phyloP scores from a whole-genome alignment of 345 rosid species.

The Noccaea caerulescens region DNA sequence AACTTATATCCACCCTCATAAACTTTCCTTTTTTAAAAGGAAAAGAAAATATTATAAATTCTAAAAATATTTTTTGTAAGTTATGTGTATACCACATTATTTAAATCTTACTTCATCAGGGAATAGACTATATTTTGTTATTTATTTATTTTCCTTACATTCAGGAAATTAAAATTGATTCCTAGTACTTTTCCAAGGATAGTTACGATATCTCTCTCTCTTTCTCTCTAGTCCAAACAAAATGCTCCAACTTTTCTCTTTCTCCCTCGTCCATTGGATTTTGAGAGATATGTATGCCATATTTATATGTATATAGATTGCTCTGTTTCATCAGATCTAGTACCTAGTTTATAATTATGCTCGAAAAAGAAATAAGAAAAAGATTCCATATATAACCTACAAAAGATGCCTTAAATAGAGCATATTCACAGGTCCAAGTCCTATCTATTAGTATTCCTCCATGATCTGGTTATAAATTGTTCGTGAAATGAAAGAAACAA shows the following conservation, averaged over 20 bases:
- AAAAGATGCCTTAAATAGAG: slow-evolving; percentile 42
- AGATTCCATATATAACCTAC: slow-evolving; percentile 34
- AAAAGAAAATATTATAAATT: background rate
- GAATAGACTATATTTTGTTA: background rate
- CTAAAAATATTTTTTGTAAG: background rate
- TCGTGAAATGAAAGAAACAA: slow-evolving; percentile 7
- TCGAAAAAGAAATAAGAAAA: slow-evolving; percentile 32
- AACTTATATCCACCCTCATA: slow-evolving; percentile 26
- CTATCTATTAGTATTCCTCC: slow-evolving; percentile 28
- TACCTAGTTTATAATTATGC: slow-evolving; percentile 38
- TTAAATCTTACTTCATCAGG: slow-evolving; percentile 36
- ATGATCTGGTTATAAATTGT: slow-evolving; percentile 27
- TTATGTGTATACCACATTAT: slow-evolving; percentile 26
- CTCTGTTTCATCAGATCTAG: slow-evolving; percentile 40
- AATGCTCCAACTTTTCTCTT: slow-evolving; percentile 39
- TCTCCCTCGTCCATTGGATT: slow-evolving; percentile 42
- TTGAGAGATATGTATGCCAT: slow-evolving; percentile 16
- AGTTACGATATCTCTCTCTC: slow-evolving; percentile 27
- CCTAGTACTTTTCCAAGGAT: slow-evolving; percentile 47
- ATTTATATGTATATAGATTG: slow-evolving; percentile 17
- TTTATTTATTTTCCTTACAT: background rate
- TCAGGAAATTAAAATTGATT: slow-evolving; percentile 33
- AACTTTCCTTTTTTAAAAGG: slow-evolving; percentile 24
- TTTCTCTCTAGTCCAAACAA: slow-evolving; percentile 40
- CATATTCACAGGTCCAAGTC: slow-evolving; percentile 27